Evolutionary conservation across 75 land plant species (phyloP).

Genomic region (Chamaecyparis obtusa): DNA sequence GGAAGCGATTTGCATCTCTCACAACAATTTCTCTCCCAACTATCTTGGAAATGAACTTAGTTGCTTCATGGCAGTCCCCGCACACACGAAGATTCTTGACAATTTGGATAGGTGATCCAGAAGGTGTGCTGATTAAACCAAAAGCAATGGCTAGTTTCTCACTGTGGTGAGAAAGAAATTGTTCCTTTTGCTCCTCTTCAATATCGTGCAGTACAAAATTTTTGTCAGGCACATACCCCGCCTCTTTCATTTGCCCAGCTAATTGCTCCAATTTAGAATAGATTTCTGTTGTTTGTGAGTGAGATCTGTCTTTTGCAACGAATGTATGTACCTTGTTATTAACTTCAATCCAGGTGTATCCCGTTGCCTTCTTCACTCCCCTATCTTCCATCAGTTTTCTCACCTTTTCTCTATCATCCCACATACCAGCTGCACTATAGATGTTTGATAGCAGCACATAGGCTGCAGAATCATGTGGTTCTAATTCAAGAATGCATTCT

Average conservation of each 20-base stretch:
- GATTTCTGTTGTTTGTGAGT: conserved; percentile 10
- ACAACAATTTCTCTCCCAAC: conserved; percentile 2
- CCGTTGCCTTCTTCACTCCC: conserved; percentile 6
- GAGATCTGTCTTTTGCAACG: conserved; percentile 11
- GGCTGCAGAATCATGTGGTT: conserved; percentile 35
- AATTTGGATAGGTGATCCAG: not conserved
- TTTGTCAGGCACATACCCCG: conserved; percentile 7
- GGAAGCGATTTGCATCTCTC: conserved; percentile 8
- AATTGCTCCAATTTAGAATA: not conserved
- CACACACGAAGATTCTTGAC: conserved; percentile 8
- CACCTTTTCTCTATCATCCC: not conserved
- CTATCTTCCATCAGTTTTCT: conserved; percentile 1
- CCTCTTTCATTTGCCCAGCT: conserved; percentile 7
- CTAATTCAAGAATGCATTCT: conserved; percentile 25
- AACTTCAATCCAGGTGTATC: conserved; percentile 12
- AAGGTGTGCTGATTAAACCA: conserved; percentile 6
- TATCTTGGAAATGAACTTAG: conserved; percentile 13
- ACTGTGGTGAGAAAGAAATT: conserved; percentile 11
- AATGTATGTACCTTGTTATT: not conserved
- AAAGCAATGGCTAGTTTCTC: conserved; percentile 12
- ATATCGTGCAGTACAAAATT: conserved; percentile 7
- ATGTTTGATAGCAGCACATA: conserved; percentile 43
- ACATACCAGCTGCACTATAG: conserved; percentile 21
- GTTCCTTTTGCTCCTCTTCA: conserved; percentile 13
- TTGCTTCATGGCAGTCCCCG: conserved; percentile 10